These are phyloP conservation scores for Corylus americana DNA, from an alignment of 306 rosid genomes.

Conservation along the genomic window DNA sequence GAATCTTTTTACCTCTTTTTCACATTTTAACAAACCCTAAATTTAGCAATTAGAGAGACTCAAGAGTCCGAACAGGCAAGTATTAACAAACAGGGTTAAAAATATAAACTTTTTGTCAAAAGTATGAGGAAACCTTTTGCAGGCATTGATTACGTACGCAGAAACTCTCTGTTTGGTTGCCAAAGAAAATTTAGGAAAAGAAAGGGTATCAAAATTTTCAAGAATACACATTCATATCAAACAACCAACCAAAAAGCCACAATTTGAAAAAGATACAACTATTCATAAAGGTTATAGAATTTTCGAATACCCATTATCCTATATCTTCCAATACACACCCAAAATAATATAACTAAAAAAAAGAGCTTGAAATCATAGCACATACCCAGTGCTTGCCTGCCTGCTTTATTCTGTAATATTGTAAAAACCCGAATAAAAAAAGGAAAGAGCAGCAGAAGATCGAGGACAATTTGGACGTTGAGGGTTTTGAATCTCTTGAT, in stretches of 20 bases:
- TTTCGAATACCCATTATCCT: neutral
- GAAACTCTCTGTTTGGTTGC: neutral
- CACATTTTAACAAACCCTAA: no score
- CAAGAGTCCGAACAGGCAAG: no score
- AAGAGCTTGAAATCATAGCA: neutral
- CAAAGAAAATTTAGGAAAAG: no score
- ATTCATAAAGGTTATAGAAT: no score
- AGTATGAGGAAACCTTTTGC: neutral
- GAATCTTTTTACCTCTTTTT: neutral
- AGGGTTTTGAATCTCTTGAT: neutral
- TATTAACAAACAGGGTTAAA: no score
- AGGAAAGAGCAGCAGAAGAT: neutral
- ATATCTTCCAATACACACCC: no score
- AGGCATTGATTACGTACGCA: neutral
- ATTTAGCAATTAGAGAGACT: no score
- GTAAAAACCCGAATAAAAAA: neutral
- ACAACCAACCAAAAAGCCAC: neutral
- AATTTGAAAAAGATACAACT: neutral
- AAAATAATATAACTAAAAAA: neutral
- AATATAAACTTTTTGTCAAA: no score
- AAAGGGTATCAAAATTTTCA: no score
- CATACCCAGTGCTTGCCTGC: neutral
- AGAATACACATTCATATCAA: no score
- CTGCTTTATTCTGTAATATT: neutral
- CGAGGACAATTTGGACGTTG: neutral